Evolutionary conservation across 169 alveolate genomes (phyloP).

Genomic region (Miamiensis avidus): DNA sequence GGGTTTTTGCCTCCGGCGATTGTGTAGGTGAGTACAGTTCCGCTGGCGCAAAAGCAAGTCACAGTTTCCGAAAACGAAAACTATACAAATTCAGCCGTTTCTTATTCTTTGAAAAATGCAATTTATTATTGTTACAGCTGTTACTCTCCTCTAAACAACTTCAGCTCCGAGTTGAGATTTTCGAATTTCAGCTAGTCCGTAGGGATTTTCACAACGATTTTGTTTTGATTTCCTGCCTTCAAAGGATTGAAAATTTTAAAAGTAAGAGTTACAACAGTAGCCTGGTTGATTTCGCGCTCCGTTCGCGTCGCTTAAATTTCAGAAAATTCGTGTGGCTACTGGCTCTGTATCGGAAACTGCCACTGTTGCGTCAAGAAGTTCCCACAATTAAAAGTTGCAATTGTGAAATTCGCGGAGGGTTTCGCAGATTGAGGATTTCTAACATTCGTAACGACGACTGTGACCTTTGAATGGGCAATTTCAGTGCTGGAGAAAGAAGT

Average conservation of each 20-base stretch:
- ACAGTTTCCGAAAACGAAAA: neutral
- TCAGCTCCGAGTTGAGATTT: neutral
- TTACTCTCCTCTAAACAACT: neutral
- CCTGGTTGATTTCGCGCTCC: neutral
- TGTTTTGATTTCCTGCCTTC: neutral
- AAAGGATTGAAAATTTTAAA: too few relatives aligned
- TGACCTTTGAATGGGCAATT: neutral
- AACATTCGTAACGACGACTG: neutral
- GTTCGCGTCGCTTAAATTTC: neutral
- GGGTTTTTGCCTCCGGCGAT: neutral
- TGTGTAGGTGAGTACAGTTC: neutral
- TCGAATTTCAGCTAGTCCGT: neutral
- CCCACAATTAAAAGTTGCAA: neutral
- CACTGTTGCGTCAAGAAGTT: neutral
- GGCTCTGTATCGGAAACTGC: neutral
- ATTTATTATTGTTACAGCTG: too few relatives aligned
- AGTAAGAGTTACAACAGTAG: too few relatives aligned
- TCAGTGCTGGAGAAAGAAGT: neutral
- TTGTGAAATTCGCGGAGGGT: neutral
- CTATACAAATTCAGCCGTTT: neutral
- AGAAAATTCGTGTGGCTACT: neutral
- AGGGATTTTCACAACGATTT: neutral
- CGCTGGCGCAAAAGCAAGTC: neutral
- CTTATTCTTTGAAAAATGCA: neutral
- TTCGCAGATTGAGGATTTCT: neutral